These are phyloP conservation scores for Thymus mandschuricus DNA, from an alignment of 257 asterid genomes.

Conservation along the genomic window DNA sequence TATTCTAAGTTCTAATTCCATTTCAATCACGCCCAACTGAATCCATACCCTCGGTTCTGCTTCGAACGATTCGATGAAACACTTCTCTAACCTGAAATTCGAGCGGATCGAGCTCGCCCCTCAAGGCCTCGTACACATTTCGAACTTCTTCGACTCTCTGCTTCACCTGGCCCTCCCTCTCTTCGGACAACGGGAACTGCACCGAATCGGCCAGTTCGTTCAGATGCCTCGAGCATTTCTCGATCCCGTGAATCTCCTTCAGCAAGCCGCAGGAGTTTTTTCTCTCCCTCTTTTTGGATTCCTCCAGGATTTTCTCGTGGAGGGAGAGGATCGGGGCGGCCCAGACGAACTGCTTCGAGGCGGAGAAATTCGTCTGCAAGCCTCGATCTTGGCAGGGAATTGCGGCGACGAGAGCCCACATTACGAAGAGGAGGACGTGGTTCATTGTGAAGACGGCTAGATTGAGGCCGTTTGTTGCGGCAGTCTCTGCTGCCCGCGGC, in stretches of 20 bases:
- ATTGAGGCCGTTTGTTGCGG: constrained; percentile 66
- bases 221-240: constrained; percentile 58
- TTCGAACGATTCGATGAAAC: constrained; percentile 70
- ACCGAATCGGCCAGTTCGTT: constrained; percentile 57
- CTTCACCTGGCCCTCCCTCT: constrained; percentile 68
- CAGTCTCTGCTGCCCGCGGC: constrained; percentile 63
- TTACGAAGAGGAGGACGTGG: constrained; percentile 65
- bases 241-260: constrained; percentile 81
- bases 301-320: constrained; percentile 86
- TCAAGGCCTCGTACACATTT: constrained; percentile 50
- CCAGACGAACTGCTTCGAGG: constrained; percentile 70
- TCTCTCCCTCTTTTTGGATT: constrained; percentile 74
- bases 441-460: constrained; percentile 78
- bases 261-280: constrained; percentile 69
- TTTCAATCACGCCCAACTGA: constrained; percentile 39
- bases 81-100: constrained; percentile 84
- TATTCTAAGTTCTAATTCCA: not conserved
- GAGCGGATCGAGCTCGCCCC: constrained; percentile 71
- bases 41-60: constrained; percentile 71
- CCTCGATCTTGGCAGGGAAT: constrained; percentile 99
- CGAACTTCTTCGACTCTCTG: constrained; percentile 64
- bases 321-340: constrained; percentile 62
- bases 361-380: constrained; percentile 67
- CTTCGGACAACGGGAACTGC: constrained; percentile 64
- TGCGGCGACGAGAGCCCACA: constrained; percentile 98